Evolutionary conservation across 306 rosid genomes (phyloP), one percentile per base, ranked within the genome.

Genomic region (Inga oerstediana): DNA sequence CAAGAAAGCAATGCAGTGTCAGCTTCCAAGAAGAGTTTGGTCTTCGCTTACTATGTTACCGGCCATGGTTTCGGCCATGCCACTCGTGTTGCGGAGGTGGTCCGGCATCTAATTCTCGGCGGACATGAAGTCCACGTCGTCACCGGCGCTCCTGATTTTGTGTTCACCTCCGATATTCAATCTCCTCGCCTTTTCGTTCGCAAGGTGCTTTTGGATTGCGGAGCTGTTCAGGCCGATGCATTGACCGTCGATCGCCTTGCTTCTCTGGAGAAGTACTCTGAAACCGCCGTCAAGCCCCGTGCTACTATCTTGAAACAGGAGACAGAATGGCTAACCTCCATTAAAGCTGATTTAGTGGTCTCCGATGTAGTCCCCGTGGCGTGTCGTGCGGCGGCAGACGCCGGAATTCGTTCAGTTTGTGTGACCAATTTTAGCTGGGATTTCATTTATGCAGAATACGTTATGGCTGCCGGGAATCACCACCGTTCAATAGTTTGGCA

Each of bases 371-470:
- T 94, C 79, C 99, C 99, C 4, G 97, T 96, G 67, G 99, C 97
- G 12, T 96, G 98, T 75, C 97, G 94, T 49, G 99, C 99, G 3
- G 99, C 98, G 22, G 98, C 98, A 30, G 94, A 97, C 85, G 98
- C 99, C 73, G 98, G 98, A 79, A 97, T 97, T 85, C 97, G 97
- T 37, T 92, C 99, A 72, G 95, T 97, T 77, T 97, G 99, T 81
- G 97, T 91, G 81, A 94, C 99, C 44, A 94, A 97, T 91, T 94
- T 97, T 81, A 96, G 99, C 88, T 97, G 99, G 99, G 99, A 97
- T 93, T 97, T 92, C 89, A 97, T 97, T 86, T 97, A 97, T 56
- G 99, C 98, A 30, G 97, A 94, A 71, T 94, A 97, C 87, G 94
- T 94, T 77, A 91, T 96, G 99, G 99, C 91, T 76, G 99, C 99